Conservation (phyloP, 1,139 yeast genomes). For the Kodamaea suecica region DNA sequence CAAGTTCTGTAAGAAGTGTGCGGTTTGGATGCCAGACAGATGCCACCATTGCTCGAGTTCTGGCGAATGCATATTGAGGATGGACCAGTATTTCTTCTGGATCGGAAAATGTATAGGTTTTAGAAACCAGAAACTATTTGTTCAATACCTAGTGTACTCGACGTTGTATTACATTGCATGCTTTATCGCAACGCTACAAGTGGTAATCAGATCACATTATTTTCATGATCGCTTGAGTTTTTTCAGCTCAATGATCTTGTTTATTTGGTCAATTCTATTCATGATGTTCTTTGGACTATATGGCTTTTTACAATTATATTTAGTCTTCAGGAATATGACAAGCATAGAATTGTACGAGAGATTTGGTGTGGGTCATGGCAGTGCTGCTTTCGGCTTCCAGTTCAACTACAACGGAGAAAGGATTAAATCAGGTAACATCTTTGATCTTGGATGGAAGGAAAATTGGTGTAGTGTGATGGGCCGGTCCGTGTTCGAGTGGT, state of each 20-base stretch:
- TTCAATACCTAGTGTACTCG: constrained; percentile 68
- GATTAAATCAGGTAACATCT: constrained; percentile 57
- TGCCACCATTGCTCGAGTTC: constrained; percentile 85
- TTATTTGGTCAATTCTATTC: constrained; percentile 60
- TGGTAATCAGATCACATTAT: constrained; percentile 44
- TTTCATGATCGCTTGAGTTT: constrained; percentile 41
- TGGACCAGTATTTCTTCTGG: constrained; percentile 99
- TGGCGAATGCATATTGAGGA: constrained; percentile 63
- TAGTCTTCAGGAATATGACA: constrained; percentile 62
- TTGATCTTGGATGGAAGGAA: constrained; percentile 59
- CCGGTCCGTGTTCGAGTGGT: constrained; percentile 56
- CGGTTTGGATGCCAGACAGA: constrained; percentile 90
- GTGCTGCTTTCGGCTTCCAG: constrained; percentile 37
- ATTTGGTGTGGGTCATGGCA: constrained; percentile 21
- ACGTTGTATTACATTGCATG: constrained; percentile 37
- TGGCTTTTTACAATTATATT: constrained; percentile 55
- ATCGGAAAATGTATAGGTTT: constrained; percentile 86
- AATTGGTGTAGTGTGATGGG: constrained; percentile 84
- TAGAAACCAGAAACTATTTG: constrained; percentile 71
- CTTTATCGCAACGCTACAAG: constrained; percentile 4
- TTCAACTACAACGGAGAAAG: constrained; percentile 30
- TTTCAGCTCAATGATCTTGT: constrained; percentile 57
- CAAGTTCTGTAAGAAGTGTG: constrained; percentile 70
- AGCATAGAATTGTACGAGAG: constrained; percentile 76
- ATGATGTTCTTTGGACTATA: constrained; percentile 61